phyloP scores from a whole-genome alignment of 176 grass and related monocot genomes.

The Musa beccarii region DNA sequence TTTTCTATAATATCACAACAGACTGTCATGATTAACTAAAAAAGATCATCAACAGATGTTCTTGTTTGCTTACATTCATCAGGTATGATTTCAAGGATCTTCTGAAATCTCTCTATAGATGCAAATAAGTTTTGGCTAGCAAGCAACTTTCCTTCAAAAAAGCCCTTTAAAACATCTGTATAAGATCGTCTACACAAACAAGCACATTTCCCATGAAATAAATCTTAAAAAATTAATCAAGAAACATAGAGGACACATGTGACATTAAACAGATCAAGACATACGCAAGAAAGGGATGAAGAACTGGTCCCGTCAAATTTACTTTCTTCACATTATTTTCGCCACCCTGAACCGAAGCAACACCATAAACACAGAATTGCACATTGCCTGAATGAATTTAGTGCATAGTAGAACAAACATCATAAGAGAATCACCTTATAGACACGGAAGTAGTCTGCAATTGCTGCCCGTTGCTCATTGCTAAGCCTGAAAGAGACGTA shows the following conservation, averaged over 20 bases:
- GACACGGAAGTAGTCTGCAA: conserved; percentile 85
- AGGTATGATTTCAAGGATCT: conserved; percentile 80
- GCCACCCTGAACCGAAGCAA: conserved; percentile 41
- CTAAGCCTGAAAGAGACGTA: conserved; percentile 37
- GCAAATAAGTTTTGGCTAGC: conserved; percentile 54
- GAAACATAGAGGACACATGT: not conserved
- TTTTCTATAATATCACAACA: not conserved
- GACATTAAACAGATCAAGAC: conserved; percentile 13
- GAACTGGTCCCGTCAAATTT: conserved; percentile 50
- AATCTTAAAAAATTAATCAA: conserved; percentile 13
- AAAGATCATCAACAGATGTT: not conserved
- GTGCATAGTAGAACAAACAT: not conserved
- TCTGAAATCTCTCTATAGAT: conserved; percentile 68
- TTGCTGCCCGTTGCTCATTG: conserved; percentile 78
- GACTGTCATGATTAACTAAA: not conserved
- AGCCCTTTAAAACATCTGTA: conserved; percentile 67
- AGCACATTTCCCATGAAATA: not conserved
- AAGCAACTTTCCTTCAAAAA: conserved; percentile 73
- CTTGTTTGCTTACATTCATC: conserved; percentile 56
- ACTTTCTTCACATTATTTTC: conserved; percentile 83
- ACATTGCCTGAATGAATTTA: not conserved
- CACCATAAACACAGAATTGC: conserved; percentile 10
- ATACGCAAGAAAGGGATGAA: conserved; percentile 87
- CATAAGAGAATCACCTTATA: conserved; percentile 51
- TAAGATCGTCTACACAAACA: conserved; percentile 58